phyloP scores from a whole-genome alignment of 345 rosid genomes.

The Rubroshorea leprosula region DNA sequence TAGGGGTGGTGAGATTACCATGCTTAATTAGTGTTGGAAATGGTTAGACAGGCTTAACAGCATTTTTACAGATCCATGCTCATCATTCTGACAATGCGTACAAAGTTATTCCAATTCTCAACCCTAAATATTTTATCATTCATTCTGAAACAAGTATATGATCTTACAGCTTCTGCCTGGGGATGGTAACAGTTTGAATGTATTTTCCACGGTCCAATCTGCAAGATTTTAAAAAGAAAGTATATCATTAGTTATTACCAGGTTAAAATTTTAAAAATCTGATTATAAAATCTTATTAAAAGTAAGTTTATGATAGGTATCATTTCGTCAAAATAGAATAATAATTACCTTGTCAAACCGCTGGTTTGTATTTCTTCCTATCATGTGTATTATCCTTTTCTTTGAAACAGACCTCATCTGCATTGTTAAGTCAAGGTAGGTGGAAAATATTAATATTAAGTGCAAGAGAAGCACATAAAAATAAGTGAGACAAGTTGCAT shows the following conservation, averaged over 20 bases:
- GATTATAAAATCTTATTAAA: too few relatives aligned
- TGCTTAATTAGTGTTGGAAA: conserved; percentile 23
- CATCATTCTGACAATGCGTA: conserved; percentile 59
- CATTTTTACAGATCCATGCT: conserved; percentile 37
- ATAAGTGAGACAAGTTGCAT: too few relatives aligned
- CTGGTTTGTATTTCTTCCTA: conserved; percentile 57
- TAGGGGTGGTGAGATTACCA: conserved; percentile 27
- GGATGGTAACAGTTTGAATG: conserved; percentile 50
- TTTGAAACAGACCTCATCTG: conserved; percentile 43
- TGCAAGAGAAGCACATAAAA: too few relatives aligned
- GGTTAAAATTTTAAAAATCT: too few relatives aligned
- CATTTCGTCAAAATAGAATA: too few relatives aligned
- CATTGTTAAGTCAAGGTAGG: conserved; percentile 9
- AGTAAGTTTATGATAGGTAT: too few relatives aligned
- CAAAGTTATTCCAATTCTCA: conserved; percentile 67
- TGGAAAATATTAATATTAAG: conserved; percentile 2
- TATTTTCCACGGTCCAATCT: conserved; percentile 54
- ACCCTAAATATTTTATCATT: conserved; percentile 47
- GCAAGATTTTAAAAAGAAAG: conserved; percentile 20
- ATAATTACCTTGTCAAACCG: conserved; percentile 41
- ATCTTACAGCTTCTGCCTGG: conserved; percentile 51
- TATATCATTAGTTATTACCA: neutral
- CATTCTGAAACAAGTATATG: conserved; percentile 61
- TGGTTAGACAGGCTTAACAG: conserved; percentile 21
- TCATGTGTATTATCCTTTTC: conserved; percentile 43